Conservation (phyloP, 1,284 basidiomycete species). For the Fomitopsis betulina region DNA sequence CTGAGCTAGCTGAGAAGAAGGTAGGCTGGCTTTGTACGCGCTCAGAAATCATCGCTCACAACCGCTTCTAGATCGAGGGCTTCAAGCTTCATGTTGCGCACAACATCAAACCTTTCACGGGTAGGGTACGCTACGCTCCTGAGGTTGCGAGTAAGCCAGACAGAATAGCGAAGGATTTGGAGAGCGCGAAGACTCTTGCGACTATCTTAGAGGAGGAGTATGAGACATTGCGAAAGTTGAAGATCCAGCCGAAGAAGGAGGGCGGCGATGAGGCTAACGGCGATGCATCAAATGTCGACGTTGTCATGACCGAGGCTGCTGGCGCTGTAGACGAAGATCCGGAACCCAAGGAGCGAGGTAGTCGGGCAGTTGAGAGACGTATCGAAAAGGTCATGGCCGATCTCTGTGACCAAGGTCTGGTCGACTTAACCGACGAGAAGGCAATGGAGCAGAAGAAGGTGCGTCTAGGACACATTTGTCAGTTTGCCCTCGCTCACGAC, state of each 20-base stretch:
- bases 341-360: conserved; percentile 56
- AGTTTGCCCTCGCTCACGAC: neutral
- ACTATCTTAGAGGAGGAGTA: conserved; percentile 69
- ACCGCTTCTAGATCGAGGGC: conserved; percentile 70
- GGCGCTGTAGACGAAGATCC: conserved; percentile 48
- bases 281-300: conserved; percentile 32
- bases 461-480: conserved; percentile 14
- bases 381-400: conserved; percentile 71
- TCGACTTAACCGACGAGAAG: conserved; percentile 58
- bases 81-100: conserved; percentile 90
- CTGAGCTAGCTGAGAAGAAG: conserved; percentile 78
- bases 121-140: conserved; percentile 74
- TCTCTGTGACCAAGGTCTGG: conserved; percentile 55
- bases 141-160: conserved; percentile 76
- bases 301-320: conserved; percentile 38
- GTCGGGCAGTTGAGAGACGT: conserved; percentile 68
- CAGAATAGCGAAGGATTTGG: conserved; percentile 74
- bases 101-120: conserved; percentile 74
- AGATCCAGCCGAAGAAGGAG: conserved; percentile 26
- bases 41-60: conserved; percentile 5
- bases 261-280: conserved; percentile 16
- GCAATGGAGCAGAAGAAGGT: conserved; percentile 68
- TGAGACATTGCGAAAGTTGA: conserved; percentile 43
- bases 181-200: conserved; percentile 68
- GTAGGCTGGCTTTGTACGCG: conserved; percentile 35